These are phyloP conservation scores for Boletus pseudopeckii DNA, from an alignment of 768 basidiomycete species.

Conservation along the genomic window DNA sequence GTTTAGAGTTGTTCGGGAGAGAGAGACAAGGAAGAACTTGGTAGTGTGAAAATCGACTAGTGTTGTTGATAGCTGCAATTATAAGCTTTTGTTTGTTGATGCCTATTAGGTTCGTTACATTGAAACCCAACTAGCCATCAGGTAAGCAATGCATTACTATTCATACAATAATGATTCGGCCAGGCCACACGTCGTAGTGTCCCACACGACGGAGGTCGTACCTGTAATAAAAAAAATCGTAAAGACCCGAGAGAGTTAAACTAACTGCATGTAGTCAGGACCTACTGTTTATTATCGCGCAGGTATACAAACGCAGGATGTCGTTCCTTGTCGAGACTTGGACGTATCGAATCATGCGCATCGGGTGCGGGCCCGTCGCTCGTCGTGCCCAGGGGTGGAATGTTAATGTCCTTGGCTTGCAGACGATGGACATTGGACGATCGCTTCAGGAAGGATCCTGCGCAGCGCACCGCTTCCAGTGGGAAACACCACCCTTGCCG, in stretches of 20 bases:
- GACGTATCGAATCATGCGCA: background rate
- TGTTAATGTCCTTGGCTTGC: constrained; percentile 1
- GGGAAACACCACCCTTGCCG: constrained; percentile 20
- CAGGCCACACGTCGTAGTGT: constrained; percentile 3
- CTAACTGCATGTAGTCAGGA: background rate
- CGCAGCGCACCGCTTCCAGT: constrained; percentile 19
- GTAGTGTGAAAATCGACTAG: constrained; percentile 39
- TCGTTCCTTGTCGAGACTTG: background rate
- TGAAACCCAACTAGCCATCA: constrained; percentile 38
- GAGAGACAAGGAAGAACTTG: constrained; percentile 37
- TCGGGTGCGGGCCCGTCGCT: background rate
- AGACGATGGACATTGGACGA: constrained; percentile 20
- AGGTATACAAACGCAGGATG: background rate
- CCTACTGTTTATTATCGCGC: background rate
- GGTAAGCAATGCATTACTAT: constrained; percentile 26
- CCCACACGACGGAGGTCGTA: constrained; percentile 10
- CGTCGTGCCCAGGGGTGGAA: background rate
- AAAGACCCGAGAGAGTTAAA: background rate
- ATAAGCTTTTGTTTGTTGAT: constrained; percentile 41
- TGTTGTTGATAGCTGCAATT: constrained; percentile 38
- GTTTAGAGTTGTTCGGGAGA: constrained; percentile 22
- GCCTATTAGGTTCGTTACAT: constrained; percentile 34
- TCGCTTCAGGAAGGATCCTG: constrained; percentile 17
- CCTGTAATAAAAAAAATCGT: constrained; percentile 6
- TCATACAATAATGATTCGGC: constrained; percentile 14